Evolutionary conservation across 2,329 filamentous ascomycete species (phyloP).

Genomic region (Aspergillus tubingensis): DNA sequence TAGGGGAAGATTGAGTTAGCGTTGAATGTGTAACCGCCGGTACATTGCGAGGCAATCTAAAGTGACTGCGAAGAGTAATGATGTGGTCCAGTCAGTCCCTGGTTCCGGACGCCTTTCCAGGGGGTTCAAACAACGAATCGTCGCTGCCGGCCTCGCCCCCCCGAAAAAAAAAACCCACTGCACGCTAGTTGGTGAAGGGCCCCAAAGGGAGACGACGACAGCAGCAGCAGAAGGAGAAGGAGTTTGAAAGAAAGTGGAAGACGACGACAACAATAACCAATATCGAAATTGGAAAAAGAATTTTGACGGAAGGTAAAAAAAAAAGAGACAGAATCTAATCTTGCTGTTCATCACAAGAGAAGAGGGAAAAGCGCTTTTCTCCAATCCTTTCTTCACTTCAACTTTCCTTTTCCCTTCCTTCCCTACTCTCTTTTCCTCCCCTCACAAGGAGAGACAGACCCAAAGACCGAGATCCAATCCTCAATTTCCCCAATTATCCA

Average conservation of each 20-base stretch:
- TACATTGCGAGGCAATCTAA: background rate
- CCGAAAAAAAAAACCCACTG: slow-evolving; percentile 10
- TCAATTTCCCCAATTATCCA: background rate
- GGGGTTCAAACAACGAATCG: slow-evolving; percentile 21
- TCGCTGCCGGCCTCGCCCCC: slow-evolving; percentile 17
- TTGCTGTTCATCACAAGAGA: background rate
- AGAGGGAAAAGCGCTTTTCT: background rate
- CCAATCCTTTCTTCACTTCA: too few species aligned
- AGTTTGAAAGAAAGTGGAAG: background rate
- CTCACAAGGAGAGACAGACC: background rate
- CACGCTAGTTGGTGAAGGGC: slow-evolving; percentile 5
- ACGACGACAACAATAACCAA: too few species aligned
- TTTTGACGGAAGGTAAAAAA: slow-evolving; percentile 7
- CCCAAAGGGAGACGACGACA: background rate
- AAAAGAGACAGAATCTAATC: too few species aligned
- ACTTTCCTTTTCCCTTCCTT: slow-evolving; percentile 10
- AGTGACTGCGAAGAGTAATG: background rate
- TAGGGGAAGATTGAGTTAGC: background rate
- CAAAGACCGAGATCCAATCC: background rate
- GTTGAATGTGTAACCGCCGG: background rate
- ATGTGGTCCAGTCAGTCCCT: slow-evolving; percentile 10
- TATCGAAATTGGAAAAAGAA: too few species aligned
- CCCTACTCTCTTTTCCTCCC: slow-evolving; percentile 4
- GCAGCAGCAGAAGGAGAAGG: background rate
- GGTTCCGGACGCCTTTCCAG: slow-evolving; percentile 24